Evolutionary conservation across 176 grass and related monocot genomes (phyloP), one percentile per base, ranked within the genome.

Genomic region (Secale cereale): DNA sequence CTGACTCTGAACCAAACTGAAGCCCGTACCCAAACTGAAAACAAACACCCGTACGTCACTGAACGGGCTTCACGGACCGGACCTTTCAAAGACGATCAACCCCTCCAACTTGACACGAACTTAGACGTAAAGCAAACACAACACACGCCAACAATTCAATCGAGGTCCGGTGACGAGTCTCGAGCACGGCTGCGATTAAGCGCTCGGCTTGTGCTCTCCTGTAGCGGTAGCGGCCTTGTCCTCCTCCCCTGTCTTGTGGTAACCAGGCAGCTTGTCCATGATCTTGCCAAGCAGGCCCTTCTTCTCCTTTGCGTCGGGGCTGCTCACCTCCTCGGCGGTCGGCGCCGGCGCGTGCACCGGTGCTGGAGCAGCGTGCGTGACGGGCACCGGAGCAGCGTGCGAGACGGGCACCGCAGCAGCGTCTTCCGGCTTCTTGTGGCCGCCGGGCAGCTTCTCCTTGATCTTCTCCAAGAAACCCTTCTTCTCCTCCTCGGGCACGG

Each of bases 401-500:
- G 79, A 50, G 7, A 26, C 81, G 4, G 78, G 68, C 12, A 61
- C 36, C 16, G 59, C 65, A 1, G 83, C 32, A 41, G 63, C 88
- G 23, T 92, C 97, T 0, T 86, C 88, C 14, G 90, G 59, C 74
- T 92, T 94, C 91, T 91, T 96, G 71, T 90, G 83, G 6, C 74
- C 85, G 17, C 94, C 94, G 22, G 97, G 94, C 11, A 99, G 94
- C 85, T 97, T 99, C 65, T 99, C 97, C 85, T 97, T 99, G 81
- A 97, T 96, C 90, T 99, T 99, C n/a, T 99, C 94, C 19, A 99
- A 45, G 85, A 99, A 87, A 8, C 94, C 97, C 26, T 99, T 99
- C 89, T 94, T 93, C 87, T 92, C 93, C 27, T 88, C 93, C 41
- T 91, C 88, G 36, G 83, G 70, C n/a, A n/a, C n/a, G n/a, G n/a